Base-by-base conservation (phyloP, 345 rosid species). In the Physaria fendleri region DNA sequence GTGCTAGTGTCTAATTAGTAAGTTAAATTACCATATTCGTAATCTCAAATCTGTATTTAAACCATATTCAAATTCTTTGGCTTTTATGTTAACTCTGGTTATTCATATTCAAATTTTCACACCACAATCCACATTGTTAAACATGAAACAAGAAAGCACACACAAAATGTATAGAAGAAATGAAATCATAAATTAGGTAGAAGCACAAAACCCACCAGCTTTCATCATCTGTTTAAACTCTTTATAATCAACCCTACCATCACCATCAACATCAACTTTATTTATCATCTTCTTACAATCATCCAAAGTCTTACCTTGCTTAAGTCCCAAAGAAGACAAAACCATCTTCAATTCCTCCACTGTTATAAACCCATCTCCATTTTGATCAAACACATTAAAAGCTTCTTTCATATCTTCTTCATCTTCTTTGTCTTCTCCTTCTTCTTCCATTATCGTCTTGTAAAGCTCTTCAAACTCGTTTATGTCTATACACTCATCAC, bases 181-280 rank as follows among this genome's bases (percentile, higher is more conserved):
- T 13, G n/a, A 29, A 49, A 37, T 0, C 10, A 29, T 75, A 9
- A 78, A 16, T 77, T 17, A 81, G 37, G 66, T 37, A 57, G 74
- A 33, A 25, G 78, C 54, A 43, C 68, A 59, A 43, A 81, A 68
- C 5, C 66, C 66, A 56, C 79, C 79, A 0, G 77, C 76, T 59
- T 82, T 71, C 84, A 82, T 79, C 87, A 82, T 82, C 47, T 73
- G 73, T 73, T 66, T 79, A 54, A 82, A 82, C 63, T 82, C 87
- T 22, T 62, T 56, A 23, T 57, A 79, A 34, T 79, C 68, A 40
- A 91, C 95, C 72, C 69, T 82, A n/a, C 96, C 98, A 60, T 91
- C 96, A 3, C 98, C 96, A 41, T 91, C 98, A 8, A 37, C 86
- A 59, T 91, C 98, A 5, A 91, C 96, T 71, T 76, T 75, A 72